Percentiles rank a stretch among this genome's conserved stretches.
phyloP scores from a whole-genome alignment of 768 basidiomycete species.

The Termitomyces sp. region DNA sequence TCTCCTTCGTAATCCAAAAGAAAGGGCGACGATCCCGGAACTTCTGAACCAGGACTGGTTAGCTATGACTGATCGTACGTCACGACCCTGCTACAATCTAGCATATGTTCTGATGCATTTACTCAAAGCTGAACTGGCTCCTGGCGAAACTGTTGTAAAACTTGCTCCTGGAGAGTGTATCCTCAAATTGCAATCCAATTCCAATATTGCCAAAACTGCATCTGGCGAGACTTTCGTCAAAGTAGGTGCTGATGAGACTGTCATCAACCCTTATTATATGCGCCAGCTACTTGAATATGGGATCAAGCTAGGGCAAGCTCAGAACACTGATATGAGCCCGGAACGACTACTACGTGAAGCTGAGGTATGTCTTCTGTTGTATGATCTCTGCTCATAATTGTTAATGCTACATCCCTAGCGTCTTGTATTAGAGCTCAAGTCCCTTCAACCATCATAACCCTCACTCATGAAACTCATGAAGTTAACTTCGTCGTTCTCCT shows the following conservation, averaged over 20 bases:
- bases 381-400: neutral
- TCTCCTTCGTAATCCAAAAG: slow-evolving; percentile 71
- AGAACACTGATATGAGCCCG: slow-evolving; percentile 33
- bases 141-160: slow-evolving; percentile 67
- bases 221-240: slow-evolving; percentile 3
- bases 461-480: too few relatives aligned
- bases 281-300: slow-evolving; percentile 66
- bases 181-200: neutral
- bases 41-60: slow-evolving; percentile 81
- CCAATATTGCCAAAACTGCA: neutral
- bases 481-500: slow-evolving; percentile 3
- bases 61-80: slow-evolving; percentile 52
- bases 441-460: slow-evolving; percentile 25
- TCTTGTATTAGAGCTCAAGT: slow-evolving; percentile 58
- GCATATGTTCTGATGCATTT: neutral
- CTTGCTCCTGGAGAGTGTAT: slow-evolving; percentile 3
- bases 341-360: slow-evolving; percentile 49
- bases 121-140: slow-evolving; percentile 25
- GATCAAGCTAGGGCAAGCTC: slow-evolving; percentile 48
- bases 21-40: slow-evolving; percentile 82
- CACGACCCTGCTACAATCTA: neutral
- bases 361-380: slow-evolving; percentile 33
- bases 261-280: slow-evolving; percentile 81
- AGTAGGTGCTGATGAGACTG: slow-evolving; percentile 45
- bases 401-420: slow-evolving; percentile 31